A percentile compares a stretch with the other conserved stretches of the same genome.
Conservation (phyloP, 2,329 filamentous ascomycete genomes). For the Apiospora saccharicola region DNA sequence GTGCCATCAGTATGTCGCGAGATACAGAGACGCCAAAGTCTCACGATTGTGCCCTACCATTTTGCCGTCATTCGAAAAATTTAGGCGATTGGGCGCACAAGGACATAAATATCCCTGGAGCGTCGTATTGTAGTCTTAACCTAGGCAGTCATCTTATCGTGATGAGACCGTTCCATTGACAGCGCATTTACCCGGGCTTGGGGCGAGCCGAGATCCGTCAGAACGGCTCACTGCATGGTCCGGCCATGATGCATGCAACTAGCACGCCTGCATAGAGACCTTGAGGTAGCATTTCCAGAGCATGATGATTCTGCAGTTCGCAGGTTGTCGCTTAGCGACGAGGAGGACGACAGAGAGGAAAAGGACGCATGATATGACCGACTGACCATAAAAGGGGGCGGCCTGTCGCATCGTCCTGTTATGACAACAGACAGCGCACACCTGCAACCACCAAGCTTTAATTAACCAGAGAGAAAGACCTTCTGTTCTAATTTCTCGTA, state of each 20-base stretch:
- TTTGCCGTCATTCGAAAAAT: neutral
- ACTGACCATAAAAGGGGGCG: neutral
- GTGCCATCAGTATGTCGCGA: neutral
- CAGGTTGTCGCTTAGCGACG: neutral
- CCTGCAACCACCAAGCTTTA: neutral
- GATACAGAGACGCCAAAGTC: neutral
- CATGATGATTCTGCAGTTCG: neutral
- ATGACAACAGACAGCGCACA: neutral
- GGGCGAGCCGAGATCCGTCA: neutral
- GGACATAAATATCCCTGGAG: neutral
- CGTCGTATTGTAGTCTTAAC: neutral
- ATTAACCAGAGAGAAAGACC: neutral
- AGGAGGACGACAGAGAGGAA: neutral
- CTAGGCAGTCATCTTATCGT: conserved; percentile 9
- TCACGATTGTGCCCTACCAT: neutral
- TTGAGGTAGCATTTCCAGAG: neutral
- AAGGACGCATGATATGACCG: neutral
- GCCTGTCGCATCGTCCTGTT: neutral
- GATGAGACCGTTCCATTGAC: conserved; percentile 11
- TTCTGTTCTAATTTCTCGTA: neutral
- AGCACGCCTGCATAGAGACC: neutral
- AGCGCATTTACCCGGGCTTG: neutral
- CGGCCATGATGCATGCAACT: neutral
- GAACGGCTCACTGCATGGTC: neutral
- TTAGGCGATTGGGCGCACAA: neutral